phyloP scores from a whole-genome alignment of 2,329 filamentous ascomycete species.

The Anisogramma anomala region DNA sequence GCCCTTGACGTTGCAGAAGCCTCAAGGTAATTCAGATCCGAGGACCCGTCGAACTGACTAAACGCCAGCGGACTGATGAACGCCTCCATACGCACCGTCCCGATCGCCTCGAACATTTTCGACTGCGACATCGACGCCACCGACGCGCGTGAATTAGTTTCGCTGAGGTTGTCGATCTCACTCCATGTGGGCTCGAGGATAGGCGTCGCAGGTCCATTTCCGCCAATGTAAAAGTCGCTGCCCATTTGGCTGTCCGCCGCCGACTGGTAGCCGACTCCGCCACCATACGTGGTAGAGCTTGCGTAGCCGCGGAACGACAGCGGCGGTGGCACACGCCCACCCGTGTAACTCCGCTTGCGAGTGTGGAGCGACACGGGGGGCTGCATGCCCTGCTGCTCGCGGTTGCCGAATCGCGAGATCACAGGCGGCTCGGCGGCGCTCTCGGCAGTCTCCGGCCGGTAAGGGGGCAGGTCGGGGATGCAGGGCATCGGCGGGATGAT shows the following conservation, averaged over 20 bases:
- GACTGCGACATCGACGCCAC: slow-evolving; percentile 23
- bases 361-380: slow-evolving; percentile 49
- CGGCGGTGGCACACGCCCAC: slow-evolving; percentile 58
- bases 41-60: slow-evolving; percentile 28
- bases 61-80: slow-evolving; percentile 63
- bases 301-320: slow-evolving; percentile 72
- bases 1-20: no score
- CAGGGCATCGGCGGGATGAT: slow-evolving; percentile 25
- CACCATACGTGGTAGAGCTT: no score
- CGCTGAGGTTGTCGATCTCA: slow-evolving; percentile 36
- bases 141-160: slow-evolving; percentile 31
- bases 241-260: slow-evolving; percentile 37
- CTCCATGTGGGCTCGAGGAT: slow-evolving; percentile 20
- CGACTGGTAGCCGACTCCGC: no score
- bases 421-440: slow-evolving; percentile 60
- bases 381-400: slow-evolving; percentile 26
- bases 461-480: slow-evolving; percentile 38
- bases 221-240: slow-evolving; percentile 27
- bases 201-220: no score
- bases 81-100: slow-evolving; percentile 92
- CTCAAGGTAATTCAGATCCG: slow-evolving; percentile 34
- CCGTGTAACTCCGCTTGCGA: slow-evolving; percentile 83
- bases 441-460: slow-evolving; percentile 35
- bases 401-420: slow-evolving; percentile 58
- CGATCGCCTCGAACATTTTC: slow-evolving; percentile 80